Evolutionary conservation across 192 early-diverging fungal genomes (phyloP).

Genomic region (Spizellomyces punctatus): DNA sequence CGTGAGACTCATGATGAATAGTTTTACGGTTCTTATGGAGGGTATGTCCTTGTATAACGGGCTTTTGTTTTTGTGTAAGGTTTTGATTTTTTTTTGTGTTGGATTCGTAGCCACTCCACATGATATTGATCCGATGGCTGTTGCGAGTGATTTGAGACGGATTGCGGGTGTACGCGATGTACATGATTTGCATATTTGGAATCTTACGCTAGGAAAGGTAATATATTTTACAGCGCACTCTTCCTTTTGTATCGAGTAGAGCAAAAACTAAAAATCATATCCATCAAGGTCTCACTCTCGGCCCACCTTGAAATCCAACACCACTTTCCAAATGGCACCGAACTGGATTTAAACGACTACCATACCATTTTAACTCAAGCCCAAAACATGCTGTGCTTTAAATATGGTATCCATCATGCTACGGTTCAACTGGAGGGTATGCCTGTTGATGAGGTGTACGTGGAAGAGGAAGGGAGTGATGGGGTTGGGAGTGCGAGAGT

Average conservation of each 20-base stretch:
- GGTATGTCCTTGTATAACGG: constrained; percentile 24
- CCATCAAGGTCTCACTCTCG: constrained; percentile 33
- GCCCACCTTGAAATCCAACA: constrained; percentile 36
- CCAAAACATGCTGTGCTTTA: constrained; percentile 42
- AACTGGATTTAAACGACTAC: constrained; percentile 33
- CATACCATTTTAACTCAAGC: constrained; percentile 43
- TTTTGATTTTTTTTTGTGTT: not conserved
- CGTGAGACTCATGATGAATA: constrained; percentile 63
- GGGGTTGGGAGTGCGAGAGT: not conserved
- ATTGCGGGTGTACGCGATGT: constrained; percentile 58
- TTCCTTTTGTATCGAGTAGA: not conserved
- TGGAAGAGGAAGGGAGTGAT: constrained; percentile 1
- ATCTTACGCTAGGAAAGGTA: constrained; percentile 56
- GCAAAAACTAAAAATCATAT: not conserved
- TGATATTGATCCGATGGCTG: constrained; percentile 48
- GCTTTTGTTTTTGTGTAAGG: not conserved
- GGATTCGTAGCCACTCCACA: constrained; percentile 44
- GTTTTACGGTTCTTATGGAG: constrained; percentile 75
- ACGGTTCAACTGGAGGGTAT: constrained; percentile 56
- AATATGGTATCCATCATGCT: constrained; percentile 54
- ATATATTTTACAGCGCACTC: not conserved
- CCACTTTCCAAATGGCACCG: constrained; percentile 10
- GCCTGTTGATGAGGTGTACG: not conserved
- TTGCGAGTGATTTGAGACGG: constrained; percentile 46
- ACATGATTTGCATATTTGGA: constrained; percentile 67